phyloP scores from a whole-genome alignment of 2,329 filamentous ascomycete species.

The Neonectria punicea region DNA sequence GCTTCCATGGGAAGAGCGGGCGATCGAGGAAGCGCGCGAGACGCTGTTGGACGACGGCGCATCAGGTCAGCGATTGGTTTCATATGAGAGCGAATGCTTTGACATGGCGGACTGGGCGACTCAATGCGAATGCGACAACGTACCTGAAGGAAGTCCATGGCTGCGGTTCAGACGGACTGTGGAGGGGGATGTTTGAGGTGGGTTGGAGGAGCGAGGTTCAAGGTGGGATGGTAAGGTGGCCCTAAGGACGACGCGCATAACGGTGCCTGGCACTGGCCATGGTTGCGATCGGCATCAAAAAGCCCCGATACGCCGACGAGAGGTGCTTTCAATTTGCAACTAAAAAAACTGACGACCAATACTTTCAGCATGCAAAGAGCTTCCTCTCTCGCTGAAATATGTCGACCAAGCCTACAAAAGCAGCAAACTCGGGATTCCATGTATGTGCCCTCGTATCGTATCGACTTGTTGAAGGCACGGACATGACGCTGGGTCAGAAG shows the following conservation, averaged over 20 bases:
- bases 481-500: not conserved
- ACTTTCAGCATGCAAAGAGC: not conserved
- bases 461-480: not conserved
- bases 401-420: not conserved
- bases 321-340: not conserved
- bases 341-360: not conserved
- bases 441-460: too few species aligned
- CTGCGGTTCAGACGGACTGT: slow-evolving; percentile 39
- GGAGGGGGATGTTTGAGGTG: slow-evolving; percentile 17
- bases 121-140: not conserved
- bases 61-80: slow-evolving; percentile 30
- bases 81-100: not conserved
- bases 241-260: slow-evolving; percentile 28
- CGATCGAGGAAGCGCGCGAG: slow-evolving; percentile 89
- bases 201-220: slow-evolving; percentile 35
- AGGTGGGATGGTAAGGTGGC: slow-evolving; percentile 37
- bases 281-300: slow-evolving; percentile 24
- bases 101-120: not conserved
- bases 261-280: slow-evolving; percentile 11
- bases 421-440: not conserved
- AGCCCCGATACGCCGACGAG: slow-evolving; percentile 37
- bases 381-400: not conserved
- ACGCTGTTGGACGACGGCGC: slow-evolving; percentile 56
- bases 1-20: slow-evolving; percentile 97
- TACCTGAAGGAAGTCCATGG: slow-evolving; percentile 61